These are phyloP conservation scores for Leishmania martiniquensis DNA, from an alignment of 208 protist genomes.

Conservation along the genomic window DNA sequence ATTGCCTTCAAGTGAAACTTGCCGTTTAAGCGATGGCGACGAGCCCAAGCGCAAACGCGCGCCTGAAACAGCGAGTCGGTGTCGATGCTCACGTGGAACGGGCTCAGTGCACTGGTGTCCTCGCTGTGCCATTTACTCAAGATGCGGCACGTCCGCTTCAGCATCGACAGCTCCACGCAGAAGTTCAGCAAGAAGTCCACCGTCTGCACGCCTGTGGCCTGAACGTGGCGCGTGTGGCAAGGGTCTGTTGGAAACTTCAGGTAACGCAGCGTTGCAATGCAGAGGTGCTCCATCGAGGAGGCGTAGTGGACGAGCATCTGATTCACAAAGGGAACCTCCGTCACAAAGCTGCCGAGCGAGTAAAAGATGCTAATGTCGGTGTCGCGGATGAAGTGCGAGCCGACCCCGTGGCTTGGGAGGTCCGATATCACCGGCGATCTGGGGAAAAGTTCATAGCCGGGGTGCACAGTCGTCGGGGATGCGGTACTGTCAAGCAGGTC, in stretches of 20 bases:
- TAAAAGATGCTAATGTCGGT: slow-evolving; percentile 60
- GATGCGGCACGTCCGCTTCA: slow-evolving; percentile 42
- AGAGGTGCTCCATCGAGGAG: slow-evolving; percentile 63
- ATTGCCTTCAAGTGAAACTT: slow-evolving; percentile 62
- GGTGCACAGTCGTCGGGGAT: slow-evolving; percentile 7
- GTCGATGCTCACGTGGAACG: slow-evolving; percentile 23
- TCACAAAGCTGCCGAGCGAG: slow-evolving; percentile 52
- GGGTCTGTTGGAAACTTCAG: slow-evolving; percentile 52
- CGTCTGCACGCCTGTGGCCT: slow-evolving; percentile 42
- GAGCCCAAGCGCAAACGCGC: slow-evolving; percentile 60
- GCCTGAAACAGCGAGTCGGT: slow-evolving; percentile 46
- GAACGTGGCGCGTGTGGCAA: slow-evolving; percentile 56
- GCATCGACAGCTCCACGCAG: slow-evolving; percentile 57
- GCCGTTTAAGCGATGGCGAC: slow-evolving; percentile 45
- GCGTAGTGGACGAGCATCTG: slow-evolving; percentile 68
- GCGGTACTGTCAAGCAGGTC: slow-evolving; percentile 13
- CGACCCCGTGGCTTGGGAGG: slow-evolving; percentile 5
- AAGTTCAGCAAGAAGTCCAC: slow-evolving; percentile 73
- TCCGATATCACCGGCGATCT: slow-evolving; percentile 17
- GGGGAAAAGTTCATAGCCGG: slow-evolving; percentile 14
- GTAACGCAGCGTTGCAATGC: slow-evolving; percentile 75
- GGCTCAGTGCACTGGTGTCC: slow-evolving; percentile 23
- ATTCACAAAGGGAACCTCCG: slow-evolving; percentile 71
- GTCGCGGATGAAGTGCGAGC: slow-evolving; percentile 15
- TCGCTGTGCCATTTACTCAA: slow-evolving; percentile 27